phyloP scores from a whole-genome alignment of 495 filamentous ascomycete genomes.

The Aspergillus hancockii region DNA sequence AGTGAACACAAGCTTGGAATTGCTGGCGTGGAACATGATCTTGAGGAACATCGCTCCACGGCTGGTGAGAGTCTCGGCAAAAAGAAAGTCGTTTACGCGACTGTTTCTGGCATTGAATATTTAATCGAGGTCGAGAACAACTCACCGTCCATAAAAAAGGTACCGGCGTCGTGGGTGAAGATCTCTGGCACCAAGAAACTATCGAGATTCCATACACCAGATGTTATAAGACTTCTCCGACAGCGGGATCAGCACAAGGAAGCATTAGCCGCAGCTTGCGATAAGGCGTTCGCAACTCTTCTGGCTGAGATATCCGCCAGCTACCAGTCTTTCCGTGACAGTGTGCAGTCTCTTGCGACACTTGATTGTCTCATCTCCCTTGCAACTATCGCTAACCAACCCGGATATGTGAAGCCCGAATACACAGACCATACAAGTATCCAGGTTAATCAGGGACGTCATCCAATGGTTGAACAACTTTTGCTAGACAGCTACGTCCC shows the following conservation, averaged over 20 bases:
- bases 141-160: conserved; percentile 66
- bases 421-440: conserved; percentile 73
- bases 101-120: conserved; percentile 88
- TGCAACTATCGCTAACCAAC: conserved; percentile 77
- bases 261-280: conserved; percentile 86
- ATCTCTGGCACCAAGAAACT: conserved; percentile 92
- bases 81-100: conserved; percentile 72
- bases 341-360: conserved; percentile 79
- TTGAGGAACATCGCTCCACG: conserved; percentile 70
- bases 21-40: conserved; percentile 81
- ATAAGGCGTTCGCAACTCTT: conserved; percentile 73
- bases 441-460: conserved; percentile 72
- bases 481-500: conserved; percentile 88
- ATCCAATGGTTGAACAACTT: conserved; percentile 96
- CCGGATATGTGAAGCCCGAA: conserved; percentile 85
- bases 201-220: conserved; percentile 91
- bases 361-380: conserved; percentile 91
- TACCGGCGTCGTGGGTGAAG: conserved; percentile 93
- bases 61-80: conserved; percentile 70
- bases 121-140: conserved; percentile 87
- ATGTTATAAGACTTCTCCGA: conserved; percentile 76
- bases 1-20: conserved; percentile 89
- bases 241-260: conserved; percentile 97
- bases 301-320: conserved; percentile 71
- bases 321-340: conserved; percentile 89